phyloP scores from a whole-genome alignment of 768 basidiomycete genomes.

The Rhodotorula kratochvilovae region DNA sequence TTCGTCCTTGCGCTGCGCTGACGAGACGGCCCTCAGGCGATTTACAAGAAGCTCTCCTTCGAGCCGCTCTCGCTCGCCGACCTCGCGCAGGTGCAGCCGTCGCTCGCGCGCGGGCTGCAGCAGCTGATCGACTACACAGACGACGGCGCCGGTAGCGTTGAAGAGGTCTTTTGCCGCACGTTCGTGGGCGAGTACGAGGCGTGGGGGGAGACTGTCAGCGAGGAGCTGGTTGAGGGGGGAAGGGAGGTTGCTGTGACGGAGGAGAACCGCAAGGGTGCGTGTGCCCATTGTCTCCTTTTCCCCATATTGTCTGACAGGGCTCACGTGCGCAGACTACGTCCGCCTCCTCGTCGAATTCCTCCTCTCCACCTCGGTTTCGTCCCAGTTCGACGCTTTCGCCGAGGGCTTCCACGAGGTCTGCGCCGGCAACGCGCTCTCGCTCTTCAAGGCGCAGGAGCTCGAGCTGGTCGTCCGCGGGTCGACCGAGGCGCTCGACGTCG shows the following conservation, averaged over 20 bases:
- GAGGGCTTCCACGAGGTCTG: slow-evolving; percentile 34
- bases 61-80: slow-evolving; percentile 62
- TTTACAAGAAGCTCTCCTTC: slow-evolving; percentile 71
- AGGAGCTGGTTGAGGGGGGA: slow-evolving; percentile 64
- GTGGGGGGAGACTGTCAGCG: slow-evolving; percentile 66
- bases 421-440: slow-evolving; percentile 39
- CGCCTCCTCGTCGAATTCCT: slow-evolving; percentile 28
- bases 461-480: slow-evolving; percentile 42
- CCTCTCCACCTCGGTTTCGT: slow-evolving; percentile 31
- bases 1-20: neutral
- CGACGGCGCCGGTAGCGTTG: slow-evolving; percentile 55
- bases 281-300: neutral
- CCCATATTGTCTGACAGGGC: neutral
- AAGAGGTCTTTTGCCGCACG: slow-evolving; percentile 45
- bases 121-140: slow-evolving; percentile 62
- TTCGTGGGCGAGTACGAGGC: slow-evolving; percentile 37
- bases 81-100: slow-evolving; percentile 65
- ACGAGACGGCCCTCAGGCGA: slow-evolving; percentile 49
- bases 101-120: slow-evolving; percentile 62
- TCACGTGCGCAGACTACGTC: slow-evolving; percentile 16
- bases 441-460: slow-evolving; percentile 42
- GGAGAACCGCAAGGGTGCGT: slow-evolving; percentile 62
- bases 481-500: slow-evolving; percentile 39
- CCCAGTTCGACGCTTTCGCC: slow-evolving; percentile 40
- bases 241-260: slow-evolving; percentile 62